Percentiles rank a stretch among this genome's conserved stretches.
Evolutionary conservation across 495 filamentous ascomycete genomes (phyloP).

Genomic region (Friedmanniomyces simplex): DNA sequence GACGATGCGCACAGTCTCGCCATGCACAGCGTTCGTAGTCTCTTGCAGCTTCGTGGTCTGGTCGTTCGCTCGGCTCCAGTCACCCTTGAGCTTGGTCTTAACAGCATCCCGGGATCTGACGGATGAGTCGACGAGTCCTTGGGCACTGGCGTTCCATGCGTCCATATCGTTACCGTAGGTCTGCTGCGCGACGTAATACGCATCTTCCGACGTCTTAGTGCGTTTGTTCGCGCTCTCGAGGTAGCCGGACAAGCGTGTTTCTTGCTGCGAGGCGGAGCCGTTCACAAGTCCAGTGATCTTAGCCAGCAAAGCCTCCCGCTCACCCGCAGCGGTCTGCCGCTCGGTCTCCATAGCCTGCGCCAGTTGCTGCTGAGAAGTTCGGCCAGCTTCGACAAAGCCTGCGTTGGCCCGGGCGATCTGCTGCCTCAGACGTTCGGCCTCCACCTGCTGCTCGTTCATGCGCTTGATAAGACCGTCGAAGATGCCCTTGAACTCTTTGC

Average conservation of each 20-base stretch:
- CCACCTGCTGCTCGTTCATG: conserved; percentile 64
- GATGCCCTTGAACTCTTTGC: conserved; percentile 74
- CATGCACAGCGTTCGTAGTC: conserved; percentile 77
- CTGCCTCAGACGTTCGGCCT: conserved; percentile 58
- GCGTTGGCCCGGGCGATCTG: conserved; percentile 60
- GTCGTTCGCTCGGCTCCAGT: conserved; percentile 74
- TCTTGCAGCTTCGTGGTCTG: conserved; percentile 69
- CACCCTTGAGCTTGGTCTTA: conserved; percentile 71
- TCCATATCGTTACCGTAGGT: conserved; percentile 64
- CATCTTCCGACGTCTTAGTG: conserved; percentile 15
- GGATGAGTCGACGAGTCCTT: conserved; percentile 58
- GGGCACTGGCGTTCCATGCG: conserved; percentile 60
- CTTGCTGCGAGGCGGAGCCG: conserved; percentile 59
- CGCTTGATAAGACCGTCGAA: conserved; percentile 71
- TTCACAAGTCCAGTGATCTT: conserved; percentile 71
- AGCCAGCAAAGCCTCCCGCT: conserved; percentile 59
- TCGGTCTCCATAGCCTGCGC: conserved; percentile 67
- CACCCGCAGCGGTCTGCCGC: conserved; percentile 56
- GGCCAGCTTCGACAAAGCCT: conserved; percentile 54
- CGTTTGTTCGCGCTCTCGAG: conserved; percentile 17
- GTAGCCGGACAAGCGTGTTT: conserved; percentile 55
- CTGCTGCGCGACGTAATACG: conserved; percentile 36
- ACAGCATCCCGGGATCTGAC: conserved; percentile 60
- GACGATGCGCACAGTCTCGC: conserved; percentile 84
- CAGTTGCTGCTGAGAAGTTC: conserved; percentile 54